Base-by-base conservation (phyloP, 345 rosid genomes). In the Arabidopsis arenosa region DNA sequence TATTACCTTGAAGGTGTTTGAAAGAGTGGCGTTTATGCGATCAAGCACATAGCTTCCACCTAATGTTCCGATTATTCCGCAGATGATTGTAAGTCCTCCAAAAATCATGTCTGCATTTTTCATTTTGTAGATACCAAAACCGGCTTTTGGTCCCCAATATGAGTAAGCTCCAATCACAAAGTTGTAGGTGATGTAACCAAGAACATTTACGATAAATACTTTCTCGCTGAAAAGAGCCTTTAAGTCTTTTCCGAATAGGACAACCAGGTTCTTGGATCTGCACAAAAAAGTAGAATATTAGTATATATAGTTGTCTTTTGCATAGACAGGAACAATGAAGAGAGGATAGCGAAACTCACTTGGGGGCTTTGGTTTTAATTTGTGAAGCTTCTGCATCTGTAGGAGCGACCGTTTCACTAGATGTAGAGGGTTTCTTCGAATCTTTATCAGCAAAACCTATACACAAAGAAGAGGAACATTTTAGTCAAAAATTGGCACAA, bases 141-240 rank as follows among this genome's bases (percentile, higher is more conserved):
- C 99, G 65, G 98, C 99, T 85, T 95, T 95, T 35, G 98, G 99
- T 5, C 97, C 98, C 99, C 99, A 95, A 67, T 90, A 95, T 5
- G 99, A 90, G 84, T 95, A 95, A 56, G 99, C 98, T 69, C 98
- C 98, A 33, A 93, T 84, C 26, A 95, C 98, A 71, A 95, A 95
- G 82, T 87, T 95, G 90, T 95, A 95, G 2, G 90, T 78, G 49
- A 91, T 79, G 82, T 95, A 95, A 54, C 99, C 98, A 14, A 91
- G 84, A 75, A 95, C 97, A 65, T 90, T 95, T n/a, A 89, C 85
- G 21, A 95, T 79, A 63, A 73, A 95, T 70, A 91, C 88, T 83
- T 82, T 86, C 69, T 90, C 94, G 43, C 30, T 49, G 84, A 88
- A 81, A 75, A 95, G 98, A 54, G 69, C 86, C 88, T 87, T 88